Conservation (phyloP, 2,329 filamentous ascomycete genomes). For the Claviceps africana region DNA sequence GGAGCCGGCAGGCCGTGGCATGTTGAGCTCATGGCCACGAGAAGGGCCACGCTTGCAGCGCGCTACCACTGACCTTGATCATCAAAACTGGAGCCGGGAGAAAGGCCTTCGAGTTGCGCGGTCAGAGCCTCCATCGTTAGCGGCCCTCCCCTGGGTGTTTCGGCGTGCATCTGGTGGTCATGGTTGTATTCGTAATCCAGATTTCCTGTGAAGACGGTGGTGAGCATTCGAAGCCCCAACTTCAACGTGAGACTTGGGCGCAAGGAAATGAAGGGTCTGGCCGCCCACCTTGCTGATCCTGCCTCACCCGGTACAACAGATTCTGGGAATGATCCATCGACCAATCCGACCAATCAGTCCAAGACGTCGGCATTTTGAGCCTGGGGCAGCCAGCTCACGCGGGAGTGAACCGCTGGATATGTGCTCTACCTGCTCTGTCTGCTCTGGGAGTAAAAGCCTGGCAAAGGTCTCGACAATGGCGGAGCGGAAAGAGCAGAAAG, state of each 20-base stretch:
- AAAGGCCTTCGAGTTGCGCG: background rate
- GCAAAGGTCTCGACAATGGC: background rate
- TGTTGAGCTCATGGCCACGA: background rate
- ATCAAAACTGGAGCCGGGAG: conserved; percentile 2
- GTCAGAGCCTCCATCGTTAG: background rate
- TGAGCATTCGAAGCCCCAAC: background rate
- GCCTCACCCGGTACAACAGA: conserved; percentile 13
- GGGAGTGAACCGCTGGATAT: background rate
- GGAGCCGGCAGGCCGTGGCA: background rate
- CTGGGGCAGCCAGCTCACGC: background rate
- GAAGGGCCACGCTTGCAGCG: background rate
- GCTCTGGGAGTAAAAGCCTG: no score
- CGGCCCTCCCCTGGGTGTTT: conserved; percentile 1
- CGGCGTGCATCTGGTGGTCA: background rate
- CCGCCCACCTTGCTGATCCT: conserved; percentile 4
- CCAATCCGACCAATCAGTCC: conserved; percentile 16
- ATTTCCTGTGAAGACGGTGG: conserved; percentile 1
- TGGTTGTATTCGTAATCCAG: conserved; percentile 2
- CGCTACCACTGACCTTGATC: conserved; percentile 1
- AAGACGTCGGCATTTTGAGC: conserved; percentile 8
- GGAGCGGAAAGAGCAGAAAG: background rate
- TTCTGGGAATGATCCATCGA: conserved; percentile 9
- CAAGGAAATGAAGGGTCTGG: background rate
- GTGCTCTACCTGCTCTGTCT: conserved; percentile 3
- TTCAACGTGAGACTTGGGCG: background rate